These are phyloP conservation scores for Diophrys sp. DNA, from an alignment of 73 alveolate species.

Conservation along the genomic window DNA sequence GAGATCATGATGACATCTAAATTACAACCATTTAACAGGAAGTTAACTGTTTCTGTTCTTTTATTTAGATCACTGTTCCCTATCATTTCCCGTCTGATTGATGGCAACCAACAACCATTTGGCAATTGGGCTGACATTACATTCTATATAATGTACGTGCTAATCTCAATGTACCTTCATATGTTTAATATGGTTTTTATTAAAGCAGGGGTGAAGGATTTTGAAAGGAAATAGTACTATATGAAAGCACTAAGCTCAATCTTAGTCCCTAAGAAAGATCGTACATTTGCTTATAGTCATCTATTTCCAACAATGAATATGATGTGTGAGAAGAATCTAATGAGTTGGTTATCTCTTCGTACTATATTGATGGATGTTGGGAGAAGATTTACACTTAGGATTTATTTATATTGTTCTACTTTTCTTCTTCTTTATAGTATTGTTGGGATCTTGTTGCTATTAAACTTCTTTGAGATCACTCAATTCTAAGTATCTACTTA, in stretches of 20 bases:
- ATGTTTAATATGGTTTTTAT: conserved; percentile 1
- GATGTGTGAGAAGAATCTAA: not conserved
- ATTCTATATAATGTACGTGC: not conserved
- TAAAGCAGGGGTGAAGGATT: conserved; percentile 4
- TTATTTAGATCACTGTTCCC: not conserved
- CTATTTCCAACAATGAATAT: conserved; percentile 12
- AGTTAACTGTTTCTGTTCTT: not conserved
- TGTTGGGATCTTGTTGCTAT: not conserved
- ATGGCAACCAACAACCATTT: not conserved
- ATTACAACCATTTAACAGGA: not conserved
- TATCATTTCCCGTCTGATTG: not conserved
- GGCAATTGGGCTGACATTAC: not conserved
- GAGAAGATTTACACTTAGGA: conserved; percentile 1
- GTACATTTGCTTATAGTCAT: not conserved
- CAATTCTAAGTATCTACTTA: not conserved
- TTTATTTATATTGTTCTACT: not conserved
- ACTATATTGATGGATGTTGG: conserved; percentile 9
- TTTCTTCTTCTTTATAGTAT: not conserved
- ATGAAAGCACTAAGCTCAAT: conserved; percentile 5
- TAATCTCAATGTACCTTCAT: not conserved
- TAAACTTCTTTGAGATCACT: not conserved
- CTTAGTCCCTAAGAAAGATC: conserved; percentile 3
- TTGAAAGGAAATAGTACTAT: conserved; percentile 7
- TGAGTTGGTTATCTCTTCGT: not conserved
- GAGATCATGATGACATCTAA: not conserved